These are phyloP conservation scores for Eimeria acervulina DNA, from an alignment of 169 alveolate species.

Conservation along the genomic window DNA sequence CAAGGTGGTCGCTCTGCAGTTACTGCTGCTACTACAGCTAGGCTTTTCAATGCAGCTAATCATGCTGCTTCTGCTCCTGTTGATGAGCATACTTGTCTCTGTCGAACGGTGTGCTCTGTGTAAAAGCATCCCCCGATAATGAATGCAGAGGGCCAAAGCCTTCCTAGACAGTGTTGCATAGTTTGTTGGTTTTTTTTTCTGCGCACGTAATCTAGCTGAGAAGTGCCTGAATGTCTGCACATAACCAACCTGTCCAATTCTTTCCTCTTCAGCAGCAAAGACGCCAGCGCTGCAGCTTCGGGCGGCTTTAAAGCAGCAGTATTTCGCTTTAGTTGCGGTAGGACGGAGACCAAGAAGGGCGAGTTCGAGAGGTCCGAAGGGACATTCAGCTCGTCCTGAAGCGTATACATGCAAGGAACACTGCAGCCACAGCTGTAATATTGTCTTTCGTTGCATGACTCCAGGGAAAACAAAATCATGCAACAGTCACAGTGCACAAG, in stretches of 20 bases:
- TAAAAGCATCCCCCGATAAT: neutral
- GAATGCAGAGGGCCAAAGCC: neutral
- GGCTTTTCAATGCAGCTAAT: neutral
- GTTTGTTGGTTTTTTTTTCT: neutral
- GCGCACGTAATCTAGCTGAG: neutral
- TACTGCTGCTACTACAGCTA: neutral
- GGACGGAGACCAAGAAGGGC: conserved; percentile 33
- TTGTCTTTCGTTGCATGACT: neutral
- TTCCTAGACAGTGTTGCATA: neutral
- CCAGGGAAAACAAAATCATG: neutral
- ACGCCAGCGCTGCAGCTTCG: conserved; percentile 55
- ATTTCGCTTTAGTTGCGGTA: conserved; percentile 69
- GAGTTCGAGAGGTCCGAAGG: neutral
- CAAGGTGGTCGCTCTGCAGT: neutral
- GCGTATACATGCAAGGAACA: neutral
- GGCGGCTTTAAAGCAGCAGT: conserved; percentile 32
- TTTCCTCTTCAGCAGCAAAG: conserved; percentile 42
- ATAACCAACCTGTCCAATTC: conserved; percentile 51
- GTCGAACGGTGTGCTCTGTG: neutral
- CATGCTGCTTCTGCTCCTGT: neutral
- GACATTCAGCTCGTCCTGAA: conserved; percentile 52
- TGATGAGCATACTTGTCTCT: neutral
- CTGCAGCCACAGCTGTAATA: neutral
- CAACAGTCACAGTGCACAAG: neutral
- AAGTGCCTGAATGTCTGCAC: neutral